These are phyloP conservation scores for Solanum paucissectum DNA, from an alignment of 257 asterid species.

Conservation along the genomic window DNA sequence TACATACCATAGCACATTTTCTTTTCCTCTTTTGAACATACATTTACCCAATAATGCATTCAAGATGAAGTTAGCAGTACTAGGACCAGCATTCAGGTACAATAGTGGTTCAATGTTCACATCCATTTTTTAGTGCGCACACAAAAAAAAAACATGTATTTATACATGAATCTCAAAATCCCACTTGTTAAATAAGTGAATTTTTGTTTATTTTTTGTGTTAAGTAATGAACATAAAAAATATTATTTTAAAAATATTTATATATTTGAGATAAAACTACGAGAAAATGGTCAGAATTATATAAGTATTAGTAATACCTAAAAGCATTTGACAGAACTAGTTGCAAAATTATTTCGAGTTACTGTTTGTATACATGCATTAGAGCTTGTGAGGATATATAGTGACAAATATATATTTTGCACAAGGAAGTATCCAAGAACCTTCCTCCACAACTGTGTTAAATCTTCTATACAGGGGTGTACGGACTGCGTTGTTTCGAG, in stretches of 20 bases:
- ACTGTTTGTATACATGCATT: too few relatives aligned
- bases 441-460: neutral
- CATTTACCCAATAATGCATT: neutral
- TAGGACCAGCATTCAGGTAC: neutral
- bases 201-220: too few relatives aligned
- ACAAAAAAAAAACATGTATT: too few relatives aligned
- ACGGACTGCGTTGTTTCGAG: neutral
- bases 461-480: neutral
- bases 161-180: neutral
- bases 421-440: neutral
- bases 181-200: neutral
- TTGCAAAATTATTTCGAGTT: neutral
- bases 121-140: neutral
- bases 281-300: too few relatives aligned
- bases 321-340: neutral
- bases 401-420: neutral
- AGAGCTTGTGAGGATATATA: too few relatives aligned
- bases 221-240: too few relatives aligned
- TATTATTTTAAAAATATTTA: too few relatives aligned
- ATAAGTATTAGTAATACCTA: too few relatives aligned
- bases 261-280: neutral
- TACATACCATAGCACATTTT: neutral
- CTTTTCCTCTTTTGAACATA: neutral
- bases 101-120: neutral
- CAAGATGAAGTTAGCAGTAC: neutral